Base-by-base conservation (phyloP, 805 yeast genomes). In the Kuraishia hungarica region DNA sequence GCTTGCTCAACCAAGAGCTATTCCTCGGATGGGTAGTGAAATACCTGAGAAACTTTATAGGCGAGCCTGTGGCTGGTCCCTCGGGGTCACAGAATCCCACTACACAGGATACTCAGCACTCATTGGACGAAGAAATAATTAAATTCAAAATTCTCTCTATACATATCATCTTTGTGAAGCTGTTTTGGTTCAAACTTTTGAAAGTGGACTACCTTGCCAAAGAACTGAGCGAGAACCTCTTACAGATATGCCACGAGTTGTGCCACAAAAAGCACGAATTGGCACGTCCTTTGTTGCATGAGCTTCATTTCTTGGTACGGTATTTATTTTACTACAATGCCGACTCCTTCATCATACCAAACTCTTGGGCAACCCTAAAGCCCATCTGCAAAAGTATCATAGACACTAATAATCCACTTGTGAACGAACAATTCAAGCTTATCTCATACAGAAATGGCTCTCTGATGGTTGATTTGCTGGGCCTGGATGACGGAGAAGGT, bases 391-490 rank as follows among this genome's bases (percentile, higher is more conserved):
- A 72, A 56, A 75, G 73, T 21, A 72, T 72, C 2, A 59, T 74
- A 52, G 74, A 72, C 46, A 58, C 63, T 53, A 59, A 57, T 48
- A 66, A 66, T 61, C 70, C 69, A 49, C 63, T 56, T 50, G 69
- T 62, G 54, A 67, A 56, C 23, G 80, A 79, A 49, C 86, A 82
- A 55, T 74, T 83, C 52, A 83, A 83, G 53, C 63, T 86, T 29
- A 79, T 86, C 4, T 78, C 82, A 53, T 84, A 82, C 62, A 70
- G 92, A 63, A 87, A 87, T 64, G 90, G 86, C 68, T 84, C 90
- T 2, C 70, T 87, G 53, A 82, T 84, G 77, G 72, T 83, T 51
- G 82, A 81, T 62, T 10, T 49, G 19, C 35, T n/a, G 28, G 26
- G 24, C 5, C 19, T 11, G 4, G 39, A 43, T 35, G 53, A 21